Conservation (phyloP, 495 filamentous ascomycete genomes). For the Xylaria acuta region DNA sequence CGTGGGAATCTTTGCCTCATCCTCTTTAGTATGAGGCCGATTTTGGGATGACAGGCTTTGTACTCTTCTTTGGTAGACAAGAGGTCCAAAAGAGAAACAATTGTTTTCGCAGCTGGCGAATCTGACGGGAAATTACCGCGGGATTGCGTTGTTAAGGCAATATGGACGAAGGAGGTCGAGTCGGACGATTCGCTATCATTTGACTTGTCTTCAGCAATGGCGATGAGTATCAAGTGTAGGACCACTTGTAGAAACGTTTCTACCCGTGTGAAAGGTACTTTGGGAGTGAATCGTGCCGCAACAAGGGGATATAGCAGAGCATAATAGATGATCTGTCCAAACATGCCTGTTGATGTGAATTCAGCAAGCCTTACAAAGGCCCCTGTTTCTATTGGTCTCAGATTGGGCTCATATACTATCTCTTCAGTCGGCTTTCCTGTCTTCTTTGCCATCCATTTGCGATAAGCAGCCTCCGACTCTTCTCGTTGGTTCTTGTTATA, state of each 20-base stretch:
- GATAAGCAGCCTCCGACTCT: constrained; percentile 89
- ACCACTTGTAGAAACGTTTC: constrained; percentile 93
- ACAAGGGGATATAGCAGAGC: constrained; percentile 78
- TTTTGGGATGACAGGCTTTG: constrained; percentile 82
- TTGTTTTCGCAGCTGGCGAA: constrained; percentile 62
- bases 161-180: constrained; percentile 68
- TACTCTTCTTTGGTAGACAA: constrained; percentile 76
- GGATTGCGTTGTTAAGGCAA: constrained; percentile 67
- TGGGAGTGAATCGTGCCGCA: constrained; percentile 67
- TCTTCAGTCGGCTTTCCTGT: constrained; percentile 80
- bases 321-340: constrained; percentile 90
- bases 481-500: constrained; percentile 98
- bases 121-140: constrained; percentile 61
- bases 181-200: constrained; percentile 57
- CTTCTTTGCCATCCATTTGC: constrained; percentile 83
- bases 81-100: constrained; percentile 75
- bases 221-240: constrained; percentile 83
- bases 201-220: constrained; percentile 78
- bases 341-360: constrained; percentile 83
- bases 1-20: constrained; percentile 81
- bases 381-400: constrained; percentile 77
- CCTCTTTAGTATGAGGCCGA: constrained; percentile 81
- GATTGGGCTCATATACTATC: constrained; percentile 90
- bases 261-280: constrained; percentile 77
- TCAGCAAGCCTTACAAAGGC: constrained; percentile 74